Conservation (phyloP, 257 asterid genomes). For the Plantago ovata region DNA sequence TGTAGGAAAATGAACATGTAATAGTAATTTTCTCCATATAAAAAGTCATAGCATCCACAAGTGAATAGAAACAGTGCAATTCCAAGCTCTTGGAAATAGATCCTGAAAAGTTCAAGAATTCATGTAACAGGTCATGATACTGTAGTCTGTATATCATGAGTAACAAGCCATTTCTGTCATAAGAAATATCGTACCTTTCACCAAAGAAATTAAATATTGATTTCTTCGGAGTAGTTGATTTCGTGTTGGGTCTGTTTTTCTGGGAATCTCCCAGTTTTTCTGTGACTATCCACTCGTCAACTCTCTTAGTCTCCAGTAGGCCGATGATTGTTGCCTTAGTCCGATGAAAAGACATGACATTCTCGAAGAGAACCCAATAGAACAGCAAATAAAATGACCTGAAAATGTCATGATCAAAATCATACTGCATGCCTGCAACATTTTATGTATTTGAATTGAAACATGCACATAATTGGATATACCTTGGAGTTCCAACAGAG, state of each 20-base stretch:
- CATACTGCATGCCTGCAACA: neutral
- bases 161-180: too few relatives aligned
- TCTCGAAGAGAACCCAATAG: constrained; percentile 67
- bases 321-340: constrained; percentile 68
- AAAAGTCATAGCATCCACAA: constrained; percentile 56
- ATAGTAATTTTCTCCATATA: constrained; percentile 51
- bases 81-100: constrained; percentile 47
- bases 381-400: constrained; percentile 59
- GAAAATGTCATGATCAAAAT: neutral
- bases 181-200: constrained; percentile 35
- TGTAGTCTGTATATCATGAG: too few relatives aligned
- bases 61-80: constrained; percentile 49
- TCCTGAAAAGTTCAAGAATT: constrained; percentile 27
- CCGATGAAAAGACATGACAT: constrained; percentile 72
- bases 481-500: constrained; percentile 77
- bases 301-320: constrained; percentile 54
- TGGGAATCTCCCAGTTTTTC: constrained; percentile 57
- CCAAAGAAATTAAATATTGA: constrained; percentile 37
- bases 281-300: constrained; percentile 69
- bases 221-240: constrained; percentile 22
- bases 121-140: neutral
- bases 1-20: constrained; percentile 60
- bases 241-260: constrained; percentile 35
- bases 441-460: neutral
- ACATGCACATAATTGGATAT: neutral